phyloP scores from a whole-genome alignment of 805 yeast genomes.

The Isabelozyma rhagii region DNA sequence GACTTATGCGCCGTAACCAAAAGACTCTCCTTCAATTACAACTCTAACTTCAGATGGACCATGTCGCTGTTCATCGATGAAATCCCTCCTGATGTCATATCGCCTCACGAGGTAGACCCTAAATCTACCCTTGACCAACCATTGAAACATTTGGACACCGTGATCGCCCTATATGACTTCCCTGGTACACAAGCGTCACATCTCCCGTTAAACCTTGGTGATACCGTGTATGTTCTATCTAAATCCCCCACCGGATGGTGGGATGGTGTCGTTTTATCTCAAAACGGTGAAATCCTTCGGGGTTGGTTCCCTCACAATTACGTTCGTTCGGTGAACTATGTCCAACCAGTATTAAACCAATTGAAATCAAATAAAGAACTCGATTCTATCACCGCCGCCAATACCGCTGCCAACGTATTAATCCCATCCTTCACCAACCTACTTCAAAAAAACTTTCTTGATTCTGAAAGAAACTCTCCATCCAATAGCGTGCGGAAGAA shows the following conservation, averaged over 20 bases:
- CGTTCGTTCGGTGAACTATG: slow-evolving; percentile 46
- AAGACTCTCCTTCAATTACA: neutral
- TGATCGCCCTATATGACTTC: slow-evolving; percentile 55
- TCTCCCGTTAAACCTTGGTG: slow-evolving; percentile 59
- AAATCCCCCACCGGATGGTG: slow-evolving; percentile 77
- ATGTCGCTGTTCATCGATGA: slow-evolving; percentile 28
- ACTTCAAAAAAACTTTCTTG: slow-evolving; percentile 33
- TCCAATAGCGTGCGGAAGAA: slow-evolving; percentile 41
- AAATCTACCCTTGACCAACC: slow-evolving; percentile 16
- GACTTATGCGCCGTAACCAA: no score
- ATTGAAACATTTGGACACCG: slow-evolving; percentile 50
- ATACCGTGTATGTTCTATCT: slow-evolving; percentile 63
- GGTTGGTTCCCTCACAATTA: slow-evolving; percentile 86
- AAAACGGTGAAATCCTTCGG: slow-evolving; percentile 43
- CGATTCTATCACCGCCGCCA: slow-evolving; percentile 43
- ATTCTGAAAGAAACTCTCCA: slow-evolving; percentile 29
- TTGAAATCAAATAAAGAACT: slow-evolving; percentile 37
- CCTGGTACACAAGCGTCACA: slow-evolving; percentile 51
- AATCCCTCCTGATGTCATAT: slow-evolving; percentile 38
- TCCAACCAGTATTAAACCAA: slow-evolving; percentile 37
- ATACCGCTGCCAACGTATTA: slow-evolving; percentile 44
- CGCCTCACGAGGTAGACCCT: slow-evolving; percentile 20
- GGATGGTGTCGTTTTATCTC: slow-evolving; percentile 62
- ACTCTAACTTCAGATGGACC: neutral
- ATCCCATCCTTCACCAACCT: slow-evolving; percentile 39